Evolutionary conservation across 495 filamentous ascomycete species (phyloP), one percentile per base, ranked within the genome.

Genomic region (Tetracladium setigerum): DNA sequence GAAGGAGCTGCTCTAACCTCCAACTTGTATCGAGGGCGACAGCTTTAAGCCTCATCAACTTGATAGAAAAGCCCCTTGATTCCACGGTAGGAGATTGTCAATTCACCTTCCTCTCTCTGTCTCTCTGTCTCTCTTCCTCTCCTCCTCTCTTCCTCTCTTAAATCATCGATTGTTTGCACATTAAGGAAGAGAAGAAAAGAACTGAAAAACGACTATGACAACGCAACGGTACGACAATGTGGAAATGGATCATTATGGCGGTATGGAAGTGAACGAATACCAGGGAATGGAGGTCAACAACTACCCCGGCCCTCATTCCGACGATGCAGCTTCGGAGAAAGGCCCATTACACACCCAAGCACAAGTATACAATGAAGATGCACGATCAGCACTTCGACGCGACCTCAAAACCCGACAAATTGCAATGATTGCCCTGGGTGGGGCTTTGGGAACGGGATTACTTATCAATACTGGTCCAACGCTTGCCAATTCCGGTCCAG

Each of bases 381-480:
- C 3, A 12, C 19, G 41, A 38, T 46, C 55, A 27, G 44, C 49
- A 33, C 58, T 89, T 14, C 81, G 80, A 41, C 76, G 81, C 32
- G 74, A 74, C 5, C 64, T 88, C 38, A 76, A 79, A 49, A 72
- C 82, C 1, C 72, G 81, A 27, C 83, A 87, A 46, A 77, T 87
- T 52, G 81, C 81, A 54, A 80, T 89, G 78, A 90, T 94, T 73
- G 87, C 87, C 4, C 87, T 94, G 54, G 87, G 87, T 22, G 84
- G 85, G 38, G 87, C 87, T 10, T 86, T 94, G 52, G 87, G 86
- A 50, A 88, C 84, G 30, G 43, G 47, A 34, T 35, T 57, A 1
- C 49, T 57, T 34, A 57, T 57, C 34, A 50, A 50, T 24, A 53
- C 49, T 16, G 45, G 30, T 43, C 30, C 15, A 30, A 19, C 48